Evolutionary conservation across 2,329 filamentous ascomycete species (phyloP), one percentile per base, ranked within the genome.

Genomic region (Penicillium sp.): DNA sequence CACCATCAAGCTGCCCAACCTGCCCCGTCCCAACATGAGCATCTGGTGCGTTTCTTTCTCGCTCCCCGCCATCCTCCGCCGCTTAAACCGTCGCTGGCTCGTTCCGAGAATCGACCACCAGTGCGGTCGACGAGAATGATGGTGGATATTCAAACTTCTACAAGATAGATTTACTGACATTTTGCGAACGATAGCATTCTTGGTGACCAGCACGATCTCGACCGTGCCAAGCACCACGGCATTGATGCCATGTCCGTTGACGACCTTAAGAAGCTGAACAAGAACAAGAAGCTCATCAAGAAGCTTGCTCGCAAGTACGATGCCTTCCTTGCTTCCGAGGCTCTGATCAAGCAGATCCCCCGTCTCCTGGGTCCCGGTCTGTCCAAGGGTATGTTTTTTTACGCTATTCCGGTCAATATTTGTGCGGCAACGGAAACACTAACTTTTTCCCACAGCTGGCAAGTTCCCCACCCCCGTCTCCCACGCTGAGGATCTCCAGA

Each of bases 211-310:
- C 93, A 97, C 86, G 94, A 99, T 87, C 95, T 99, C 77, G 94
- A 99, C 80, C 92, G 94, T 87, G 93, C 94, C 77, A 99, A 99
- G 89, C 94, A 99, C 86, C 90, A 92, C 75, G 93, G 92, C 79
- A 87, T 97, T 71, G 94, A 99, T 77, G 92, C 93, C 83, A 97
- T 97, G 94, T 96, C 91, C 75, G 82, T 91, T 67, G 94, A 99
- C 75, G 94, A 99, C 82, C 83, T 99, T 83, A 99, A 99, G 91
- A 99, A 99, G 90, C 91, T 99, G 71, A 99, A 99, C 90, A 99
- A 99, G 91, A 99, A 99, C 91, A 97, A 99, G 91, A 99, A 99
- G 90, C 89, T 97, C 75, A 97, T 99, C 89, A 99, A 99, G 92
- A 99, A 99, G 90, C 90, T 99, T 68, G 94, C 94, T 65, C 92